Evolutionary conservation across 1,284 basidiomycete genomes (phyloP).

Genomic region (Ganoderma lucidum): DNA sequence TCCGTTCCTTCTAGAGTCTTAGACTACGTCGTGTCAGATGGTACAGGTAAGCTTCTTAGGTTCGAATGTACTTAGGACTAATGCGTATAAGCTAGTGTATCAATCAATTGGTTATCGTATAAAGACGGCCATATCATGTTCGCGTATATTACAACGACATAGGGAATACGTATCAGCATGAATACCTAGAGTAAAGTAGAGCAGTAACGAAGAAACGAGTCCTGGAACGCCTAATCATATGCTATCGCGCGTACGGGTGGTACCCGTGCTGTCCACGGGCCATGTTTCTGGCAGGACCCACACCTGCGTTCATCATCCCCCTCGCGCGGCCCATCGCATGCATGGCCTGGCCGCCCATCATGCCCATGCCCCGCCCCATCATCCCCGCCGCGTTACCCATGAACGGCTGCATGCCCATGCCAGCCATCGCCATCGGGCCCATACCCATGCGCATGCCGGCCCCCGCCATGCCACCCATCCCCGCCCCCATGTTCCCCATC

Average conservation of each 20-base stretch:
- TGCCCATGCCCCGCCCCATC: conserved; percentile 44
- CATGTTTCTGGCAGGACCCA: conserved; percentile 61
- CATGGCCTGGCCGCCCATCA: conserved; percentile 39
- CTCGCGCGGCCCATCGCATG: conserved; percentile 38
- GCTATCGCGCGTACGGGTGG: conserved; percentile 65
- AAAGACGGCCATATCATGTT: conserved; percentile 20
- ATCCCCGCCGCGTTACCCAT: conserved; percentile 37
- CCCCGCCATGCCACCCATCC: conserved; percentile 36
- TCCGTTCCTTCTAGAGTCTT: conserved; percentile 66
- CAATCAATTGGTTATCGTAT: conserved; percentile 28
- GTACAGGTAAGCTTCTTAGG: conserved; percentile 12
- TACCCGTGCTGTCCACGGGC: conserved; percentile 66
- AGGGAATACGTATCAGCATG: conserved; percentile 32
- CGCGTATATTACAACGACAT: conserved; percentile 33
- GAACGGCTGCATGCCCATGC: conserved; percentile 40
- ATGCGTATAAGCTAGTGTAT: conserved; percentile 32
- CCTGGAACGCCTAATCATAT: conserved; percentile 13
- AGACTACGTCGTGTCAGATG: conserved; percentile 4
- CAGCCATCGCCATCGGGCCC: conserved; percentile 44
- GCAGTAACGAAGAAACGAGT: conserved; percentile 11
- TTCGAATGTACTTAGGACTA: conserved; percentile 27
- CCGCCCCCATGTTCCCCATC: conserved; percentile 38
- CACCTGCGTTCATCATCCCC: conserved; percentile 52
- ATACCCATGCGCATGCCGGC: conserved; percentile 42
- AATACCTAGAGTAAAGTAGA: conserved; percentile 24